Conservation (phyloP, 1,139 yeast genomes). For the Insectozyma bohioensis region DNA sequence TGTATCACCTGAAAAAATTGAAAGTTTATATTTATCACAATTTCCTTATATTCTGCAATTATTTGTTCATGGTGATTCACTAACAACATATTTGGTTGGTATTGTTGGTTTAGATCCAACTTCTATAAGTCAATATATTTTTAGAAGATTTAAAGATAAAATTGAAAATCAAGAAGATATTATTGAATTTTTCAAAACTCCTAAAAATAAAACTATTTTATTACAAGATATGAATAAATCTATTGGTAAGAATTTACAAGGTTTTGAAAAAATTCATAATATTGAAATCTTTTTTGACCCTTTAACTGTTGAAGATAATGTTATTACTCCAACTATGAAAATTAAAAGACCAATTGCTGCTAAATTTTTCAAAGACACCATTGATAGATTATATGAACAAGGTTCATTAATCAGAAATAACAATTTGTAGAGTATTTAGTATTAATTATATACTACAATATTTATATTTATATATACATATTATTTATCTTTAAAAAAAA, state of each 20-base stretch:
- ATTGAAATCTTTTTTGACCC: conserved; percentile 62
- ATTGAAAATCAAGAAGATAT: conserved; percentile 23
- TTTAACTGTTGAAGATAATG: conserved; percentile 59
- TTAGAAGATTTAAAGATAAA: conserved; percentile 15
- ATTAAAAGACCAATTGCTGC: conserved; percentile 63
- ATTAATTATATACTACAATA: too few relatives aligned
- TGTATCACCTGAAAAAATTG: conserved; percentile 44
- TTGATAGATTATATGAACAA: conserved; percentile 57
- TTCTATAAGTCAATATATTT: conserved; percentile 17
- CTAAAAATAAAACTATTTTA: conserved; percentile 25
- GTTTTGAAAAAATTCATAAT: conserved; percentile 68
- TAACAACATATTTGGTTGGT: conserved; percentile 59
- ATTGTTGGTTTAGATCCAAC: conserved; percentile 52
- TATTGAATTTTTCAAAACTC: conserved; percentile 25
- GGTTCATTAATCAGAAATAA: conserved; percentile 34
- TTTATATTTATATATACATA: too few relatives aligned
- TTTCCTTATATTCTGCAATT: conserved; percentile 35
- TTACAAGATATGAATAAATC: conserved; percentile 27
- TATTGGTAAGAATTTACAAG: conserved; percentile 31
- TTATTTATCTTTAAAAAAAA: too few relatives aligned
- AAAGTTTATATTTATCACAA: conserved; percentile 34
- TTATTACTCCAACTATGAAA: conserved; percentile 75
- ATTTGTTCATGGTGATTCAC: conserved; percentile 58
- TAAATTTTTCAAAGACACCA: conserved; percentile 44
- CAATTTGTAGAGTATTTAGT: too few relatives aligned